Conservation (phyloP, 345 rosid genomes). For the Brassica juncea region DNA sequence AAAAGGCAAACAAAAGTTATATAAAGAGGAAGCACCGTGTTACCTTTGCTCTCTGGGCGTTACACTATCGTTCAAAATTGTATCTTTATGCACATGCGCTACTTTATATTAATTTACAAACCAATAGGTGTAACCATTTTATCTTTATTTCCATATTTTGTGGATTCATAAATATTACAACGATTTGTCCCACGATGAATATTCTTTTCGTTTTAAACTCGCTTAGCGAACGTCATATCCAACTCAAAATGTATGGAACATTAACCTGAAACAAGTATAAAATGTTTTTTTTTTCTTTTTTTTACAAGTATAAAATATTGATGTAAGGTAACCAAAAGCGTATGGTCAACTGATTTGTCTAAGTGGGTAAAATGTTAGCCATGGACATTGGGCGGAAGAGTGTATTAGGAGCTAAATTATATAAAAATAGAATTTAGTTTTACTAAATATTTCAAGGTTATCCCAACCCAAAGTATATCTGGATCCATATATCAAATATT, state of each 20-base stretch:
- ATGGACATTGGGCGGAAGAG: background rate
- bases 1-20: slow-evolving; percentile 27
- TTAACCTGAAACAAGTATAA: background rate
- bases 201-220: slow-evolving; percentile 15
- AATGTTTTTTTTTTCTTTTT: background rate
- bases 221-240: background rate
- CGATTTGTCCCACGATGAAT: slow-evolving; percentile 26
- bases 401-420: background rate
- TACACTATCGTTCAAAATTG: slow-evolving; percentile 39
- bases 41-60: slow-evolving; percentile 41
- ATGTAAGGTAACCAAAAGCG: background rate
- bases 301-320: background rate
- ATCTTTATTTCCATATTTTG: slow-evolving; percentile 34
- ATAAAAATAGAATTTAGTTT: background rate
- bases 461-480: background rate
- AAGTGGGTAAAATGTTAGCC: background rate
- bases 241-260: background rate
- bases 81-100: slow-evolving; percentile 42
- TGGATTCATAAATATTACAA: slow-evolving; percentile 26
- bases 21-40: slow-evolving; percentile 34
- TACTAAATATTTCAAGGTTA: background rate
- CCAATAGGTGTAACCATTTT: slow-evolving; percentile 17
- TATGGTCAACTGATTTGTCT: background rate
- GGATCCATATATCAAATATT: background rate
- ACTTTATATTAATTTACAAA: slow-evolving; percentile 32